Evolutionary conservation across 140 eudicot genomes (phyloP).

Genomic region (Bidens hawaiensis): DNA sequence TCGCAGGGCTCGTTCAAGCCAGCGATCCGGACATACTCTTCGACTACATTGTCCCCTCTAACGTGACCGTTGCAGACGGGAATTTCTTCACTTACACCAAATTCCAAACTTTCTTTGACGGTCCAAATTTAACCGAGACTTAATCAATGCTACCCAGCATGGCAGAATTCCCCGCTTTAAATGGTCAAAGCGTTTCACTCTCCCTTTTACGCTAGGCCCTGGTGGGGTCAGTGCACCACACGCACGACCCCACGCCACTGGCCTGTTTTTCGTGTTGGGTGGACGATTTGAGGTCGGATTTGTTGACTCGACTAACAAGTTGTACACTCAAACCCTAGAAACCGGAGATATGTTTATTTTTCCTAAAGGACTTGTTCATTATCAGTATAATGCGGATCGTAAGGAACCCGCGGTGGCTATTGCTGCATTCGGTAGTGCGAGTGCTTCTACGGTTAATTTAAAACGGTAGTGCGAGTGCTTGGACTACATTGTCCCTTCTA

Average conservation of each 20-base stretch:
- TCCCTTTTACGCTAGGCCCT: slow-evolving; percentile 35
- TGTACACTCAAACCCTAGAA: no score
- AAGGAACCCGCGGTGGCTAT: slow-evolving; percentile 31
- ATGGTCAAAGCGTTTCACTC: slow-evolving; percentile 47
- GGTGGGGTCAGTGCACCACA: slow-evolving; percentile 35
- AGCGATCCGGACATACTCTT: no score
- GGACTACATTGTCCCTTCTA: no score
- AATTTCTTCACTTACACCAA: no score
- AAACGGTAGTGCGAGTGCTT: slow-evolving; percentile 20
- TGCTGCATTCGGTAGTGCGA: slow-evolving; percentile 55
- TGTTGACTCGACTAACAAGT: no score
- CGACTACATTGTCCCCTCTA: no score
- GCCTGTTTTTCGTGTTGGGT: slow-evolving; percentile 31
- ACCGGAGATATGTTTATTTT: no score
- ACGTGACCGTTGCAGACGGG: no score
- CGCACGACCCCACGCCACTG: slow-evolving; percentile 53
- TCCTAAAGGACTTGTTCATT: no score
- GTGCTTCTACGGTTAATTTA: slow-evolving; percentile 35
- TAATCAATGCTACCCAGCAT: slow-evolving; percentile 30
- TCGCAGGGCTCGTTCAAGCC: not conserved
- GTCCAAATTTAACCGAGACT: not conserved
- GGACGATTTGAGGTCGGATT: slow-evolving; percentile 49
- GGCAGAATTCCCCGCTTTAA: slow-evolving; percentile 45
- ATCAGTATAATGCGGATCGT: no score
- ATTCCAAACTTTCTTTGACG: slow-evolving; percentile 14